phyloP scores from a whole-genome alignment of 768 basidiomycete species.

The Auricularia cornea region DNA sequence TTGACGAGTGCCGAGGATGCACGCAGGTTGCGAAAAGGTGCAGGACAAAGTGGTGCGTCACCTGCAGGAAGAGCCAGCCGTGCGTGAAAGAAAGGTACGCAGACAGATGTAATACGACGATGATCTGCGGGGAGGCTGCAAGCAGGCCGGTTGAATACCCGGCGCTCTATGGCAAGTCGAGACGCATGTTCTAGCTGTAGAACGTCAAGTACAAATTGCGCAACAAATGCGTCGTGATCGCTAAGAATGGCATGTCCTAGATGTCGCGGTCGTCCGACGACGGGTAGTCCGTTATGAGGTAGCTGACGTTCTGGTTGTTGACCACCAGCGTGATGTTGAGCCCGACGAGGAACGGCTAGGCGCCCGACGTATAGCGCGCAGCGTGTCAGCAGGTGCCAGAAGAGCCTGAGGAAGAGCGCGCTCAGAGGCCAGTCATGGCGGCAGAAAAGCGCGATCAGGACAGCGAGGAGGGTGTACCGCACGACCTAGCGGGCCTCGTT shows the following conservation, averaged over 20 bases:
- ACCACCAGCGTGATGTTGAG: slow-evolving; percentile 90
- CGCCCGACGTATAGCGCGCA: slow-evolving; percentile 92
- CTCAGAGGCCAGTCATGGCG: slow-evolving; percentile 59
- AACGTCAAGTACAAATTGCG: slow-evolving; percentile 86
- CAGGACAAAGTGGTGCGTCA: slow-evolving; percentile 95
- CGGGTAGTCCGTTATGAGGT: slow-evolving; percentile 92
- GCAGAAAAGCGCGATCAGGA: slow-evolving; percentile 54
- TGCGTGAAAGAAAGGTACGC: slow-evolving; percentile 80
- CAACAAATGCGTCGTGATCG: slow-evolving; percentile 84
- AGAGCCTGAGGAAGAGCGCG: slow-evolving; percentile 66
- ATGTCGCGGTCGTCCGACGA: slow-evolving; percentile 87
- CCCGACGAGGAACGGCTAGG: slow-evolving; percentile 86
- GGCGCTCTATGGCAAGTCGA: slow-evolving; percentile 85
- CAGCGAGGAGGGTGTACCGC: slow-evolving; percentile 68
- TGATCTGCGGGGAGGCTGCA: no score
- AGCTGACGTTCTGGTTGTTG: slow-evolving; percentile 93
- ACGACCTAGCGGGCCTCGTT: slow-evolving; percentile 73
- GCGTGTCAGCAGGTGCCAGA: slow-evolving; percentile 95
- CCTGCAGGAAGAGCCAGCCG: slow-evolving; percentile 97
- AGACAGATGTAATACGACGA: slow-evolving; percentile 90
- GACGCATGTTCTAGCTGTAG: slow-evolving; percentile 77
- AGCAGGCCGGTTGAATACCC: no score
- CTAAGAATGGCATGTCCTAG: slow-evolving; percentile 88
- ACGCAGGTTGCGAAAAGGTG: slow-evolving; percentile 85
- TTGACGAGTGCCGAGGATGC: slow-evolving; percentile 79